These are phyloP conservation scores for Penicillium paxilli DNA, from an alignment of 495 filamentous ascomycete genomes.

Conservation along the genomic window DNA sequence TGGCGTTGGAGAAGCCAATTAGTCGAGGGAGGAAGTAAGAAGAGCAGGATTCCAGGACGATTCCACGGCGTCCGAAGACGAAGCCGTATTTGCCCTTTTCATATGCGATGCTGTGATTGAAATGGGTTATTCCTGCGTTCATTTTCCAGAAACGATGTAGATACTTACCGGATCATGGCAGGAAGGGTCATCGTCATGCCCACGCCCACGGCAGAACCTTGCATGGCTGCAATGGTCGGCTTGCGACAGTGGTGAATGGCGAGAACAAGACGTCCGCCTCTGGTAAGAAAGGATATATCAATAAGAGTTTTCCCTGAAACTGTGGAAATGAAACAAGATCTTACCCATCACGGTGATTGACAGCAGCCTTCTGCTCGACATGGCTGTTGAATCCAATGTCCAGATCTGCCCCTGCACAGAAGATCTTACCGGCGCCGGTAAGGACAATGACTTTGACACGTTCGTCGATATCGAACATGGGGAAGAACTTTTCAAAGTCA, in stretches of 20 bases:
- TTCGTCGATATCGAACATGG: slow-evolving; percentile 54
- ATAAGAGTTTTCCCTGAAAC: too few relatives aligned
- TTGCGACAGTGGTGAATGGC: slow-evolving; percentile 63
- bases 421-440: slow-evolving; percentile 59
- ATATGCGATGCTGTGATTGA: slow-evolving; percentile 54
- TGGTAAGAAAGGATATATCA: too few relatives aligned
- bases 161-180: slow-evolving; percentile 47
- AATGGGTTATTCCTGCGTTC: too few relatives aligned
- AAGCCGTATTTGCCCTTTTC: slow-evolving; percentile 59
- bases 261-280: slow-evolving; percentile 48
- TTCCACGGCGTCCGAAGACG: slow-evolving; percentile 61
- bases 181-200: slow-evolving; percentile 70
- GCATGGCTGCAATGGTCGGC: slow-evolving; percentile 64
- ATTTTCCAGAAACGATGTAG: too few relatives aligned
- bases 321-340: not conserved
- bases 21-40: slow-evolving; percentile 63
- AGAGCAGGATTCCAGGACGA: slow-evolving; percentile 63
- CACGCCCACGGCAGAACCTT: slow-evolving; percentile 65
- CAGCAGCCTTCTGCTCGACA: slow-evolving; percentile 24
- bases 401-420: slow-evolving; percentile 69
- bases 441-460: slow-evolving; percentile 59
- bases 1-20: slow-evolving; percentile 56
- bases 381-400: slow-evolving; percentile 48
- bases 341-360: slow-evolving; percentile 50
- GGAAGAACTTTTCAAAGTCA: slow-evolving; percentile 55